Evolutionary conservation across 495 filamentous ascomycete genomes (phyloP).

Genomic region (Clohesyomyces aquaticus): DNA sequence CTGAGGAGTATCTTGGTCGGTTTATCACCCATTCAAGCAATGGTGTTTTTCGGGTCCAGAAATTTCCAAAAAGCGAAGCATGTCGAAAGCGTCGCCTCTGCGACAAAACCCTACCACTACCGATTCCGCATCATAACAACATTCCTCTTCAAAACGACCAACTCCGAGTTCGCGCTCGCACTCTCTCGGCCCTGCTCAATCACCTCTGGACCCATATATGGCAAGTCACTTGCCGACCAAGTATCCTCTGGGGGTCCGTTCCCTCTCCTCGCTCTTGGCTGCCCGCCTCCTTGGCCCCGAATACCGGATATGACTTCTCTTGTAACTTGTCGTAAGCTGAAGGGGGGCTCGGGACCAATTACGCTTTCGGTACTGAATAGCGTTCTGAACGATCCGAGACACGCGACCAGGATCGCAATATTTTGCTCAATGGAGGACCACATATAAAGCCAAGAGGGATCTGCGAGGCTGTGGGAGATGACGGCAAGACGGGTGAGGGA

Average conservation of each 20-base stretch:
- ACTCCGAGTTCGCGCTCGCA: background rate
- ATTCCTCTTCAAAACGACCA: background rate
- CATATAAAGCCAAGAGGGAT: slow-evolving; percentile 6
- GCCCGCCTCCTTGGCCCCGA: background rate
- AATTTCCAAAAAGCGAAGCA: too few relatives aligned
- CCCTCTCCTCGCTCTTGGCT: background rate
- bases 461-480: background rate
- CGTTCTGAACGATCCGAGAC: background rate
- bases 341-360: background rate
- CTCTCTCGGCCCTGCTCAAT: background rate
- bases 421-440: slow-evolving; percentile 15
- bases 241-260: background rate
- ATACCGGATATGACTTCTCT: background rate
- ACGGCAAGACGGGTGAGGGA: slow-evolving; percentile 33
- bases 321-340: background rate
- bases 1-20: too few relatives aligned
- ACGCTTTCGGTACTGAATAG: background rate
- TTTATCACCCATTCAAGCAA: too few relatives aligned
- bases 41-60: too few relatives aligned
- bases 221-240: background rate
- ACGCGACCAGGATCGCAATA: slow-evolving; percentile 15
- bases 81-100: background rate
- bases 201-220: background rate
- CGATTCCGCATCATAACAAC: background rate
- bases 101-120: background rate